These are phyloP conservation scores for Discostella stelligeroides DNA, from an alignment of 108 stramenopile genomes.

Conservation along the genomic window DNA sequence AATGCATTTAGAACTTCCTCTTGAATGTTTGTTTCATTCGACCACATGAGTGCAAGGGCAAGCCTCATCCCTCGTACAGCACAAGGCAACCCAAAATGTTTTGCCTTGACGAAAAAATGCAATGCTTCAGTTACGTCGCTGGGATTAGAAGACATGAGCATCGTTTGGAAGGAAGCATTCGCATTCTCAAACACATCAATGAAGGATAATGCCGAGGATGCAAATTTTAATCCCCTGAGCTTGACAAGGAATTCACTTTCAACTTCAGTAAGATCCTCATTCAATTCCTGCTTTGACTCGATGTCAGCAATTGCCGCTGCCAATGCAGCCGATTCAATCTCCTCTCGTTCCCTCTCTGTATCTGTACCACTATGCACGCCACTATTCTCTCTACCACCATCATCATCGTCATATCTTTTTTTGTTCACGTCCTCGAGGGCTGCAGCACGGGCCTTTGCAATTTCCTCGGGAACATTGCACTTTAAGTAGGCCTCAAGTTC, in stretches of 20 bases:
- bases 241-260: constrained; percentile 66
- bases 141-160: constrained; percentile 82
- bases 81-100: constrained; percentile 92
- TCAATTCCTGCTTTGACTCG: constrained; percentile 29
- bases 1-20: constrained; percentile 91
- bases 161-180: constrained; percentile 66
- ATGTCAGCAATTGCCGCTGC: constrained; percentile 76
- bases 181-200: constrained; percentile 83
- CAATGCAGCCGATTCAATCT: constrained; percentile 71
- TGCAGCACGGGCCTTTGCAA: constrained; percentile 68
- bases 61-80: constrained; percentile 91
- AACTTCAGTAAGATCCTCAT: constrained; percentile 46
- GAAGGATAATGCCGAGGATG: constrained; percentile 80
- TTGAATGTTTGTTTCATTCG: constrained; percentile 78
- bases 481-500: constrained; percentile 71
- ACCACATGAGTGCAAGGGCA: constrained; percentile 93
- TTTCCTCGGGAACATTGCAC: constrained; percentile 64
- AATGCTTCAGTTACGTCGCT: constrained; percentile 92
- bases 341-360: constrained; percentile 34
- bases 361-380: constrained; percentile 36
- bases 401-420: background rate
- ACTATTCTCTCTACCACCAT: constrained; percentile 12
- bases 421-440: constrained; percentile 55
- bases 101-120: constrained; percentile 88
- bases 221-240: constrained; percentile 74